Evolutionary conservation across 495 filamentous ascomycete species (phyloP).

Genomic region (Aspergillus mulundensis): DNA sequence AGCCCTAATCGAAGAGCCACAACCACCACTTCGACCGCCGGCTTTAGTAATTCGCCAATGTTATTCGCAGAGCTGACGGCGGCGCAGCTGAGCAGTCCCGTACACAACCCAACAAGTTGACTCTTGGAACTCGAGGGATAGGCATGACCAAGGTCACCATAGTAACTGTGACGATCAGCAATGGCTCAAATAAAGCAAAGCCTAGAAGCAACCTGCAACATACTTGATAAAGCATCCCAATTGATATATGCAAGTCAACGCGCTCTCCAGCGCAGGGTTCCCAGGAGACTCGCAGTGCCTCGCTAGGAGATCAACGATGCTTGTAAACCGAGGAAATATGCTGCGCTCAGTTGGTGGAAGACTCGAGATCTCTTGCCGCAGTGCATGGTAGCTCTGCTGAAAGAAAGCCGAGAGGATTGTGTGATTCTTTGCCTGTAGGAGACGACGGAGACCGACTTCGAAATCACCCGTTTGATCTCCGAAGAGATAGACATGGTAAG

Average conservation of each 20-base stretch:
- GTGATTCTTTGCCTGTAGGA: slow-evolving; percentile 60
- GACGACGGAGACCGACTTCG: slow-evolving; percentile 58
- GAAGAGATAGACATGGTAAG: slow-evolving; percentile 51
- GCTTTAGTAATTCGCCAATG: slow-evolving; percentile 61
- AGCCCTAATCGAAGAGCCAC: slow-evolving; percentile 70
- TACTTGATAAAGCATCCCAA: slow-evolving; percentile 74
- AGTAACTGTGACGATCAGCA: slow-evolving; percentile 26
- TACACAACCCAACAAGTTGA: slow-evolving; percentile 59
- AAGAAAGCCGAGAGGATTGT: slow-evolving; percentile 63
- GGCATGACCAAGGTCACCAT: slow-evolving; percentile 50
- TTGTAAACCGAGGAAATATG: slow-evolving; percentile 64
- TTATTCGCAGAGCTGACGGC: slow-evolving; percentile 66
- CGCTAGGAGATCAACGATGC: slow-evolving; percentile 66
- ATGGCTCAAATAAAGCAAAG: not conserved
- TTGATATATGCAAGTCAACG: slow-evolving; percentile 66
- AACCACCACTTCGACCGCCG: slow-evolving; percentile 66
- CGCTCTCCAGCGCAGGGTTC: slow-evolving; percentile 62
- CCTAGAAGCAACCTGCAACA: slow-evolving; percentile 23
- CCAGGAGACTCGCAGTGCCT: slow-evolving; percentile 54
- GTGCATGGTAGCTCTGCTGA: slow-evolving; percentile 54
- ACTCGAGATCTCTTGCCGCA: slow-evolving; percentile 60
- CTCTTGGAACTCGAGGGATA: slow-evolving; percentile 40
- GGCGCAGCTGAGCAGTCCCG: slow-evolving; percentile 65
- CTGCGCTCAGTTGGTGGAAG: slow-evolving; percentile 57
- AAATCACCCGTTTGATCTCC: slow-evolving; percentile 79